Base-by-base conservation (phyloP, 192 early-diverging fungal species). In the Cladochytrium replicatum region DNA sequence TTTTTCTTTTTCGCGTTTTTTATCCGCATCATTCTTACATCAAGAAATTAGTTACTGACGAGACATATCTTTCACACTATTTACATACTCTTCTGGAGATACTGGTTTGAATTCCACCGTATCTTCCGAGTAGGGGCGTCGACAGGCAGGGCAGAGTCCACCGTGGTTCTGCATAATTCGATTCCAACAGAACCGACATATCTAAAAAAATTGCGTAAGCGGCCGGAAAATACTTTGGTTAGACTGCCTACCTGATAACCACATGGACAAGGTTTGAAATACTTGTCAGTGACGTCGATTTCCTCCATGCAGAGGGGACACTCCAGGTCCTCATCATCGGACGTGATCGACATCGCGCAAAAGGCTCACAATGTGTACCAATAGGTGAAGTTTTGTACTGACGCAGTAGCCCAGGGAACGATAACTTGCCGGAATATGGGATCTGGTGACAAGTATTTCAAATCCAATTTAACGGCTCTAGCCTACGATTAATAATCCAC, bases 281-380 rank as follows among this genome's bases (percentile, higher is more conserved):
- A 88, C 52, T 86, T 80, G 69, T 99, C 95, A 34, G 88, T 84
- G 61, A 91, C 71, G 69, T 97, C 95, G 48, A 99, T 84, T 72
- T 97, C 95, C 55, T 99, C 95, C 87, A 97, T 86, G 64, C 95
- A 99, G 17, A 99, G 75, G 28, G 95, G 95, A 65, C 95, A 99
- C 54, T 93, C 90, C 69, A 84, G 78, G 75, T 99, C 91, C 67
- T 96, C 95, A 22, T 85, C 80, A 38, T 65, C 65, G 17, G 57
- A 55, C 13, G 48, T n/a, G n/a, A n/a, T n/a, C n/a, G n/a, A n/a
- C n/a, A n/a, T n/a, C n/a, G n/a, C n/a, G n/a, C n/a, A n/a, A n/a
- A n/a, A n/a, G n/a, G n/a, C n/a, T n/a, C n/a, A n/a, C n/a, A n/a
- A n/a, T n/a, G n/a, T n/a, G n/a, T n/a, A n/a, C n/a, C n/a, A n/a